These are phyloP conservation scores for Mrakia gelida DNA, from an alignment of 768 basidiomycete species.

Conservation along the genomic window DNA sequence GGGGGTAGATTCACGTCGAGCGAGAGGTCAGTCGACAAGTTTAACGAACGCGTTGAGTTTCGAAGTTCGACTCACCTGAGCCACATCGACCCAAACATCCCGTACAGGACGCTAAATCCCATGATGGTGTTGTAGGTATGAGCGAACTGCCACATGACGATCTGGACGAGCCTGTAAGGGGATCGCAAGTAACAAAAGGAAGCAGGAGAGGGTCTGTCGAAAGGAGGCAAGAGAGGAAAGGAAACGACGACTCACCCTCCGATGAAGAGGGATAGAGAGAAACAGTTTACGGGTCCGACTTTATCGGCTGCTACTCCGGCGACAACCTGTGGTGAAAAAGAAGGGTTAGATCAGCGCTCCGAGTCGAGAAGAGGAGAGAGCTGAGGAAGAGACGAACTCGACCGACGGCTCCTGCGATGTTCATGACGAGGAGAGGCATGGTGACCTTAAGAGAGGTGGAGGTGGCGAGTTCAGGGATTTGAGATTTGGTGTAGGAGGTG, in stretches of 20 bases:
- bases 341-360: too few species aligned
- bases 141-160: slow-evolving; percentile 25
- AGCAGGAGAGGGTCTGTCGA: not conserved
- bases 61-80: not conserved
- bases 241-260: slow-evolving; percentile 17
- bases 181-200: not conserved
- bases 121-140: slow-evolving; percentile 16
- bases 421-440: slow-evolving; percentile 18
- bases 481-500: slow-evolving; percentile 9
- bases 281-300: slow-evolving; percentile 18
- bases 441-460: slow-evolving; percentile 7
- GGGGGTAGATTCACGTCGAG: not conserved
- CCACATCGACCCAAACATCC: slow-evolving; percentile 9
- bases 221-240: not conserved
- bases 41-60: not conserved
- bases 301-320: slow-evolving; percentile 8
- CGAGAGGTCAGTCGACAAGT: not conserved
- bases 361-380: not conserved
- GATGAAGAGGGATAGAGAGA: slow-evolving; percentile 11
- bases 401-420: slow-evolving; percentile 10
- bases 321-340: not conserved
- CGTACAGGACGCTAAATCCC: slow-evolving; percentile 14
- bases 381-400: not conserved
- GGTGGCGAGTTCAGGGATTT: not conserved
- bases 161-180: slow-evolving; percentile 13